Conservation (phyloP, 495 filamentous ascomycete species). For the Tuber brumale region DNA sequence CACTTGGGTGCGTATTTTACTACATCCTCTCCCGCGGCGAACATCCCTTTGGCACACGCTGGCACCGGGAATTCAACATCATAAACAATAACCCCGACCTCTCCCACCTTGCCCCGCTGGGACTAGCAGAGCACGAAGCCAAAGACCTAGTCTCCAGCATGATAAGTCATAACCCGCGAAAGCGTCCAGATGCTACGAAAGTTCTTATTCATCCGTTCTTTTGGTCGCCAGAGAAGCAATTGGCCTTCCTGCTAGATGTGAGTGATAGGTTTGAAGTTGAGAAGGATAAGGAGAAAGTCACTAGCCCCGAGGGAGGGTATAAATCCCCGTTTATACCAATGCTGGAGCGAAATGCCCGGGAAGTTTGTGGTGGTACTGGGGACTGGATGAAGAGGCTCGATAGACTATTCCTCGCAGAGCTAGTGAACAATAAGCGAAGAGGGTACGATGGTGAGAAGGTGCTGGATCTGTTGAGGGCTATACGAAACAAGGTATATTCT, state of each 20-base stretch:
- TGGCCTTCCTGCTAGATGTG: conserved; percentile 85
- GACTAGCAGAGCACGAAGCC: conserved; percentile 78
- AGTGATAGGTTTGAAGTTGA: conserved; percentile 95
- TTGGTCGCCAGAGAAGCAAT: conserved; percentile 78
- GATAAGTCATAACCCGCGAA: conserved; percentile 65
- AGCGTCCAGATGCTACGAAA: conserved; percentile 62
- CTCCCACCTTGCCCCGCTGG: conserved; percentile 55
- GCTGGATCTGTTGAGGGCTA: conserved; percentile 77
- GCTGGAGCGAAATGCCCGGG: conserved; percentile 54
- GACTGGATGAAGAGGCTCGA: conserved; percentile 77
- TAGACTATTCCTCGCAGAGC: conserved; percentile 66
- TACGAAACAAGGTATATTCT: conserved; percentile 68
- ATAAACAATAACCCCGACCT: conserved; percentile 76
- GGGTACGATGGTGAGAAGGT: conserved; percentile 71
- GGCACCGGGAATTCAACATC: conserved; percentile 94
- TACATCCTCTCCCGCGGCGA: conserved; percentile 84
- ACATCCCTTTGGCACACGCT: conserved; percentile 94
- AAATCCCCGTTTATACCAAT: conserved; percentile 55
- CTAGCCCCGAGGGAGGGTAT: conserved; percentile 53
- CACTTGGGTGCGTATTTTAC: conserved; percentile 89
- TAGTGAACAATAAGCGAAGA: conserved; percentile 87
- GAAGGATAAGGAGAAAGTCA: conserved; percentile 71
- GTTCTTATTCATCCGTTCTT: conserved; percentile 94
- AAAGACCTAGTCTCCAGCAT: conserved; percentile 77
- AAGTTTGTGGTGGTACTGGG: conserved; percentile 50